A percentile compares a stretch with the other conserved stretches of the same genome.
Evolutionary conservation across 2,329 filamentous ascomycete species (phyloP).

Genomic region (Fusarium sp.): DNA sequence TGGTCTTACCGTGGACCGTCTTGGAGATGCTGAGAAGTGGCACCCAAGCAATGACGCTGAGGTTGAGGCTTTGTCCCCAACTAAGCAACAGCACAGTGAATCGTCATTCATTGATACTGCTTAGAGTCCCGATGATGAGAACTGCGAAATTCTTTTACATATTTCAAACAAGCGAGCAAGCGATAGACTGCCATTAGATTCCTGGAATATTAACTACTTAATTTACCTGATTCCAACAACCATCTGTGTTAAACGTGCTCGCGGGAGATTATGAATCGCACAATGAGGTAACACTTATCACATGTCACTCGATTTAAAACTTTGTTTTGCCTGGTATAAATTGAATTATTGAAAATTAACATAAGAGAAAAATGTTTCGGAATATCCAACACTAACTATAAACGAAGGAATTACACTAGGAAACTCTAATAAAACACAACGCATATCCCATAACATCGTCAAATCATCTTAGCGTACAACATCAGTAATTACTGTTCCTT

Average conservation of each 20-base stretch:
- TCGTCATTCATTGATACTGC: not conserved
- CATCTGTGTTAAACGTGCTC: too few species aligned
- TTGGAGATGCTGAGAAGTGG: constrained; percentile 26
- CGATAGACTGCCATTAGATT: not conserved
- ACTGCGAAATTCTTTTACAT: fast-evolving
- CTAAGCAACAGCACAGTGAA: constrained; percentile 9
- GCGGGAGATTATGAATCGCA: too few species aligned
- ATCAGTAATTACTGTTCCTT: constrained; percentile 30
- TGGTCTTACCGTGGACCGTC: constrained; percentile 15
- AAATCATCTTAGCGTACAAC: not conserved
- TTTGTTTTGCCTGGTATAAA: fast-evolving
- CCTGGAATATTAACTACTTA: too few species aligned
- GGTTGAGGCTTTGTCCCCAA: not conserved
- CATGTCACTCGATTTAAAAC: not conserved
- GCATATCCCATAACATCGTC: constrained; percentile 7
- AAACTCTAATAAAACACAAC: not conserved
- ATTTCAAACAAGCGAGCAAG: not conserved
- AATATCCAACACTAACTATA: not conserved
- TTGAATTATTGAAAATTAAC: too few species aligned
- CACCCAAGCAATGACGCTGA: not conserved
- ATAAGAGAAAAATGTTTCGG: not conserved
- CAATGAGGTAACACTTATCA: too few species aligned
- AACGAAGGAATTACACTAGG: not conserved
- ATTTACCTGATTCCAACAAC: too few species aligned
- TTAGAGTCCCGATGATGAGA: not conserved